Base-by-base conservation (phyloP, 257 asterid genomes). In the Knoxia roxburghii region DNA sequence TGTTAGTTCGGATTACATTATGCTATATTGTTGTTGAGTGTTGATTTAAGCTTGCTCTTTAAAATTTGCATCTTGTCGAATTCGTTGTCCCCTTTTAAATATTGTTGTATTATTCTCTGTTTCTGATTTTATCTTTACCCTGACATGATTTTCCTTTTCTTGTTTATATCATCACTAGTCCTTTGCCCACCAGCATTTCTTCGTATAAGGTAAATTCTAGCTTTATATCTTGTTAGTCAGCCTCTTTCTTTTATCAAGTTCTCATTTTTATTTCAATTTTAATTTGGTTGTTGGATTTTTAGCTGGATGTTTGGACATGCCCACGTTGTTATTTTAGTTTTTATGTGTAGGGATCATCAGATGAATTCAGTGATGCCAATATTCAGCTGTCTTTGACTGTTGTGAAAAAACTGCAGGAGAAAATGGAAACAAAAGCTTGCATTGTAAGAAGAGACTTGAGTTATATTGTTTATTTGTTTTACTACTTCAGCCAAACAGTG, bases 341-440 rank as follows among this genome's bases (percentile, higher is more conserved):
- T 26, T 37, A 37, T 60, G 70, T 80, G 84, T 74, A 93, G 99
- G 99, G 99, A 53, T 93, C 97, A 24, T 93, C 97, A 21, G 99
- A 93, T 70, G 97, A 88, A 27, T 93, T 77, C 76, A 88, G 89
- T 64, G 99, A 90, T 79, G 99, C 99, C 82, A 93, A 93, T 82
- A 87, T 93, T 75, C 97, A 93, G 80, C 96, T 93, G 72, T 91
- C 75, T 18, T 62, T 93, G 79, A 85, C 99, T 57, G 89, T 88
- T 66, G 88, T 90, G 35, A 81, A 81, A 72, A 90, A 85, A 76
- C 90, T 90, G 67, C 83, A 78, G 75, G 87, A 80, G 83, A 93
- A 84, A 86, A 88, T 69, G 79, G 96, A 88, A 79, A 90, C 95
- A 61, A 80, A 88, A 84, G 95, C 95, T 58, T 84, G 99, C 83